A percentile compares a stretch with the other conserved stretches of the same genome.
These are phyloP conservation scores for Nemania diffusa DNA, from an alignment of 2,329 filamentous ascomycete genomes.

Conservation along the genomic window DNA sequence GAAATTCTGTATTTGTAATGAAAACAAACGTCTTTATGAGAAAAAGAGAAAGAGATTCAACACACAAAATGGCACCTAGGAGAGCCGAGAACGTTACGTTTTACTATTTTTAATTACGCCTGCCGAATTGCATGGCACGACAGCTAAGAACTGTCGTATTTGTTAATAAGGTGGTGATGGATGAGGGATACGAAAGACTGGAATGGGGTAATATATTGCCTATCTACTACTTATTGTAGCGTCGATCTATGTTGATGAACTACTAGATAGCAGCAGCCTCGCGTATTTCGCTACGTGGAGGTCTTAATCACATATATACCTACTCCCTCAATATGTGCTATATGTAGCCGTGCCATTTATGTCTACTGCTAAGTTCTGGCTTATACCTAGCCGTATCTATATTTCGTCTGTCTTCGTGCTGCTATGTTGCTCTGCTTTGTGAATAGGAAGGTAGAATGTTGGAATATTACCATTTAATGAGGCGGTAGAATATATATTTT, in stretches of 20 bases:
- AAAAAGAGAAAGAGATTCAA: conserved; percentile 29
- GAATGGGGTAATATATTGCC: neutral
- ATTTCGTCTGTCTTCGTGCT: no score
- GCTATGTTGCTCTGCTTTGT: no score
- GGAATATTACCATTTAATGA: no score
- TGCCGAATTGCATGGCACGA: neutral
- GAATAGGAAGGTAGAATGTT: no score
- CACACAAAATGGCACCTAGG: conserved; percentile 12
- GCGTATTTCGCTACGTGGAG: neutral
- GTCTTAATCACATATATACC: neutral
- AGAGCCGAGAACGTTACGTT: neutral
- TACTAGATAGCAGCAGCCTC: neutral
- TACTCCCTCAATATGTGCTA: neutral
- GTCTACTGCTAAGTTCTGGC: no score
- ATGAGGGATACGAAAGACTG: neutral
- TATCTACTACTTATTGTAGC: conserved; percentile 12
- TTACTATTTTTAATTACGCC: neutral
- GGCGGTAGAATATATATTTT: no score
- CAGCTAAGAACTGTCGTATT: neutral
- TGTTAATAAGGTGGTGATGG: neutral
- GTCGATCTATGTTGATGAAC: neutral
- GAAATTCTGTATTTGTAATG: conserved; percentile 35
- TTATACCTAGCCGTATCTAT: no score
- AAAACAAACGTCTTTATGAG: conserved; percentile 33
- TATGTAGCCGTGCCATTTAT: neutral